phyloP scores from a whole-genome alignment of 2,329 filamentous ascomycete species.

The Penicillium nordicum region DNA sequence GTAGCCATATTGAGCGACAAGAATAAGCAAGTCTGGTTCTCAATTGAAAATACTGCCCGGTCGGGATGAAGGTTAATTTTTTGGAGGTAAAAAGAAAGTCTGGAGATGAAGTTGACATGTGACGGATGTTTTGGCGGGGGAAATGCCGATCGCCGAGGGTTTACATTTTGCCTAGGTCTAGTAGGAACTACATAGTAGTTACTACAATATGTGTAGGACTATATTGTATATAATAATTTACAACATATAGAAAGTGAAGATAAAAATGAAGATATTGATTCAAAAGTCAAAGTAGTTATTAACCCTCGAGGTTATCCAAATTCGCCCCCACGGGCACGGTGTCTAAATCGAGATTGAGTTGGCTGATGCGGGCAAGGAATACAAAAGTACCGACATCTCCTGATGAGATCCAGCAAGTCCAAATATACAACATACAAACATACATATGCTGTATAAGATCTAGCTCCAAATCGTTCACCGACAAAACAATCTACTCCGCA shows the following conservation, averaged over 20 bases:
- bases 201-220: background rate
- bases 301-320: background rate
- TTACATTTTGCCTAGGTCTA: background rate
- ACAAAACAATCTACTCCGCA: background rate
- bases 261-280: background rate
- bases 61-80: background rate
- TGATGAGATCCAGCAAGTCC: background rate
- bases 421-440: background rate
- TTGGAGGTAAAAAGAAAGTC: constrained; percentile 2
- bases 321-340: background rate
- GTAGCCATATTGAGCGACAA: background rate
- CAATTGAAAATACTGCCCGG: background rate
- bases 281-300: background rate
- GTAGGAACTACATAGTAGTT: background rate
- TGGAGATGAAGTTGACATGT: constrained; percentile 20
- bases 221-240: background rate
- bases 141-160: constrained; percentile 26
- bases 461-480: background rate
- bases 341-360: background rate
- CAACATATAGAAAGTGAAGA: background rate
- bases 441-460: background rate
- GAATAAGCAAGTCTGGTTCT: background rate
- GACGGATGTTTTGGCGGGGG: constrained; percentile 26
- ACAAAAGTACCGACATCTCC: background rate
- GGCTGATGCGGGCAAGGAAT: background rate